phyloP scores from a whole-genome alignment of 148 eudicot species.

The Vaccinium vitisidaea region DNA sequence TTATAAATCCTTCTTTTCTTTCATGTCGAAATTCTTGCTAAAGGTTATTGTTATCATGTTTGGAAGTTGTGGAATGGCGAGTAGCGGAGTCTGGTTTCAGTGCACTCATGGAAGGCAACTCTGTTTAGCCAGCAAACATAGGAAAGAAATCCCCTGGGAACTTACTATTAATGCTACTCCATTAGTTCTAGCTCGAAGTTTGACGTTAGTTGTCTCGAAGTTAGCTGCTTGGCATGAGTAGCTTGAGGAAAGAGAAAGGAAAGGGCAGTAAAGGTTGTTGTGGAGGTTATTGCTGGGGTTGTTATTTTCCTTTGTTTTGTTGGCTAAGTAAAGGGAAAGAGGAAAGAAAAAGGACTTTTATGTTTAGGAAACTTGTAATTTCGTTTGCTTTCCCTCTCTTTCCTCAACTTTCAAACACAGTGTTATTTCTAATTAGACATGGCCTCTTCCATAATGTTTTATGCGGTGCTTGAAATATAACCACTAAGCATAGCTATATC shows the following conservation, averaged over 20 bases:
- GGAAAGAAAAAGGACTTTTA: not conserved
- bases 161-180: no score
- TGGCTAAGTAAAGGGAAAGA: no score
- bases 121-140: no score
- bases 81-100: no score
- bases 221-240: no score
- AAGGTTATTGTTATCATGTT: not conserved
- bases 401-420: not conserved
- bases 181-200: no score
- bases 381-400: not conserved
- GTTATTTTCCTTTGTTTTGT: no score
- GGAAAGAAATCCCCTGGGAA: no score
- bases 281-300: no score
- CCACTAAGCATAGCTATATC: not conserved
- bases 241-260: not conserved
- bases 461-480: not conserved
- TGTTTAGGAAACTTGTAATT: not conserved
- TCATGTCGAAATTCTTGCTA: not conserved
- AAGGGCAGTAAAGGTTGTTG: no score
- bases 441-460: not conserved
- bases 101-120: no score
- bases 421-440: not conserved
- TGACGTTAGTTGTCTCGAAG: no score
- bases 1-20: slow-evolving; percentile 5
- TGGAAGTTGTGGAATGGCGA: not conserved